These are phyloP conservation scores for Beauveria rudraprayagi DNA, from an alignment of 2,329 filamentous ascomycete species.

Conservation along the genomic window DNA sequence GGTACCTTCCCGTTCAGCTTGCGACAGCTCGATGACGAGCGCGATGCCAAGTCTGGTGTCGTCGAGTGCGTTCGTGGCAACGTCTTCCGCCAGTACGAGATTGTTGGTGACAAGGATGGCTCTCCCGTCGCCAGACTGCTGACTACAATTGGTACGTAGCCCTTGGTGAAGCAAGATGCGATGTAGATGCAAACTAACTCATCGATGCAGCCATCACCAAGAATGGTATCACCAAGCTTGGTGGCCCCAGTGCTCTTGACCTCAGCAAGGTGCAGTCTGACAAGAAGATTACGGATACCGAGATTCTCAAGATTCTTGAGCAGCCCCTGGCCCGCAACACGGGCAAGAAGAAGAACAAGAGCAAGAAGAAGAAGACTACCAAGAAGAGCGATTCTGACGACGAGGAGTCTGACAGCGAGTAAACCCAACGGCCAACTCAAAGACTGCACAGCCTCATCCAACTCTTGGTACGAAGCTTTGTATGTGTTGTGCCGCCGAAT, in stretches of 20 bases:
- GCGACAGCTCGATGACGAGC: conserved; percentile 93
- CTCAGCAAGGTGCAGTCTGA: conserved; percentile 80
- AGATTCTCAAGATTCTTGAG: conserved; percentile 89
- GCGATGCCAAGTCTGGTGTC: conserved; percentile 88
- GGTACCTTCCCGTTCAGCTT: conserved; percentile 96
- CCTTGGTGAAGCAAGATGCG: background rate
- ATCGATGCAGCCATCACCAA: conserved; percentile 74
- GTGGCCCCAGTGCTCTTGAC: conserved; percentile 67
- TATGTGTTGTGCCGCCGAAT: background rate
- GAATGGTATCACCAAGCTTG: conserved; percentile 85
- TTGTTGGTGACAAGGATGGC: conserved; percentile 87
- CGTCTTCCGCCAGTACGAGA: conserved; percentile 91
- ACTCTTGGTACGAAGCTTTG: background rate
- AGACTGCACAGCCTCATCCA: conserved; percentile 5
- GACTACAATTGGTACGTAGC: conserved; percentile 78
- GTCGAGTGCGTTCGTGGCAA: conserved; percentile 92
- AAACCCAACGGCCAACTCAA: background rate
- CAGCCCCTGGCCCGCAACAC: conserved; percentile 80
- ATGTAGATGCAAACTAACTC: conserved; percentile 4
- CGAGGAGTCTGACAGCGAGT: conserved; percentile 25
- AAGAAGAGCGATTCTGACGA: conserved; percentile 36
- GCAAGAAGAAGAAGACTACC: conserved; percentile 60
- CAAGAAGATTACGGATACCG: conserved; percentile 96
- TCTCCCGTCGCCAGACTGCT: conserved; percentile 78
- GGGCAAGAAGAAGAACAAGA: conserved; percentile 89